Conservation (phyloP, 2,329 filamentous ascomycete genomes). For the Ophiostoma sp. region DNA sequence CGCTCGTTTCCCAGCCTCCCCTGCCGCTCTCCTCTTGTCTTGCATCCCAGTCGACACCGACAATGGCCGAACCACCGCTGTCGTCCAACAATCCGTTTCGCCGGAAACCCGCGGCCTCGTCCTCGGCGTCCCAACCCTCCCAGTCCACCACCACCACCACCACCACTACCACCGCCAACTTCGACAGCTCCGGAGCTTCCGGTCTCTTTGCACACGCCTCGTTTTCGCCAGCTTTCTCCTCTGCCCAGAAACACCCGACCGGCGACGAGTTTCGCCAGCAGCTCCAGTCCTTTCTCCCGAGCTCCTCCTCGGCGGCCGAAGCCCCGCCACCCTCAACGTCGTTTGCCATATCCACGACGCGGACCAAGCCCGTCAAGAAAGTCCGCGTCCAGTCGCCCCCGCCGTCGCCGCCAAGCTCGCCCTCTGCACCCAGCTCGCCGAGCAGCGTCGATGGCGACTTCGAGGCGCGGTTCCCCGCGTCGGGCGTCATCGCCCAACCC, state of each 20-base stretch:
- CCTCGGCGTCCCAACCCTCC: slow-evolving; percentile 5
- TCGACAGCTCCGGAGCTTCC: neutral
- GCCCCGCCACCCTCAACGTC: slow-evolving; percentile 34
- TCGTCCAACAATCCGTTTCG: slow-evolving; percentile 51
- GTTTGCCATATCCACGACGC: slow-evolving; percentile 33
- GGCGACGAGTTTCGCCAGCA: slow-evolving; percentile 32
- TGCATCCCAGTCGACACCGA: neutral
- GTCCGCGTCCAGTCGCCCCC: slow-evolving; percentile 62
- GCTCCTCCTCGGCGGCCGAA: slow-evolving; percentile 27
- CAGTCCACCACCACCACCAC: neutral
- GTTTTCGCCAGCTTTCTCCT: neutral
- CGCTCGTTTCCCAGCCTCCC: neutral
- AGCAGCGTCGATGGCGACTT: slow-evolving; percentile 29
- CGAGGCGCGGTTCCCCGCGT: slow-evolving; percentile 30
- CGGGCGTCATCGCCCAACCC: neutral
- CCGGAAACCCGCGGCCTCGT: slow-evolving; percentile 35
- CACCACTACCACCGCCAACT: neutral
- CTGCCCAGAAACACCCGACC: slow-evolving; percentile 27
- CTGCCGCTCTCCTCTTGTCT: neutral
- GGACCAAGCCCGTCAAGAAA: slow-evolving; percentile 59
- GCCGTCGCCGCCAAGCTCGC: slow-evolving; percentile 52
- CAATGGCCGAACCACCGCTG: slow-evolving; percentile 37
- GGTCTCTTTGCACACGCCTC: neutral
- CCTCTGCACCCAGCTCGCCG: slow-evolving; percentile 26
- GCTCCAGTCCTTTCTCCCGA: slow-evolving; percentile 31